Percentiles rank a stretch among this genome's conserved stretches.
Evolutionary conservation across 2,329 filamentous ascomycete genomes (phyloP).

Genomic region (Colletotrichum sp.): DNA sequence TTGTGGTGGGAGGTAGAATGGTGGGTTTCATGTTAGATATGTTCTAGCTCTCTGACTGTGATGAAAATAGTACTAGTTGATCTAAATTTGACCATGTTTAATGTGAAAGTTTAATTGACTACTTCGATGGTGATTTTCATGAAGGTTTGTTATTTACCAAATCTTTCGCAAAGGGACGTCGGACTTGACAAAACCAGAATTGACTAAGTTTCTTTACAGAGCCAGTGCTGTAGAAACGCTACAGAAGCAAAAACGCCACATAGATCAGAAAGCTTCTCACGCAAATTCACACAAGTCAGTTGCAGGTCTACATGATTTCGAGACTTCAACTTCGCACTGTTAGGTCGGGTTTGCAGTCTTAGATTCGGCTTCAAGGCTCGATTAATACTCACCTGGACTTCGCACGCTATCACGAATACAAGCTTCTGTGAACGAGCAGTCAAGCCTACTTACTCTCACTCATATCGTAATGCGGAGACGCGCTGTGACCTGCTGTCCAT

Average conservation of each 20-base stretch:
- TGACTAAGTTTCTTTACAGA: accelerated
- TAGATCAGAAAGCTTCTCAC: accelerated
- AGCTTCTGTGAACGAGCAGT: background rate
- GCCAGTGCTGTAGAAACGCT: accelerated
- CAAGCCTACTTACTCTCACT: no score
- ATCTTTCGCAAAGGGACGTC: background rate
- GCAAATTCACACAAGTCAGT: background rate
- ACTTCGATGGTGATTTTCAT: background rate
- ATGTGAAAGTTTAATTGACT: background rate
- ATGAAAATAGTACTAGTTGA: background rate
- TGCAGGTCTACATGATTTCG: accelerated
- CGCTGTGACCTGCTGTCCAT: background rate
- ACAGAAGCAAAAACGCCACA: accelerated
- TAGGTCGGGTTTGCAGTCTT: accelerated
- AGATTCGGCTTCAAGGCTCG: background rate
- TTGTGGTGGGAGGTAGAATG: background rate
- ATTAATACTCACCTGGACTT: background rate
- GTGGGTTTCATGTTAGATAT: background rate
- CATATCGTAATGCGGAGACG: background rate
- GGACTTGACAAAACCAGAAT: background rate
- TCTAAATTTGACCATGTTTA: background rate
- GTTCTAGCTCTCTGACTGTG: background rate
- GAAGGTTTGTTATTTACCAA: no score
- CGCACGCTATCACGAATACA: background rate
- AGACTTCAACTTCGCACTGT: background rate